Evolutionary conservation across 1,284 basidiomycete genomes (phyloP).

Genomic region (Paramarasmius palmivorus): DNA sequence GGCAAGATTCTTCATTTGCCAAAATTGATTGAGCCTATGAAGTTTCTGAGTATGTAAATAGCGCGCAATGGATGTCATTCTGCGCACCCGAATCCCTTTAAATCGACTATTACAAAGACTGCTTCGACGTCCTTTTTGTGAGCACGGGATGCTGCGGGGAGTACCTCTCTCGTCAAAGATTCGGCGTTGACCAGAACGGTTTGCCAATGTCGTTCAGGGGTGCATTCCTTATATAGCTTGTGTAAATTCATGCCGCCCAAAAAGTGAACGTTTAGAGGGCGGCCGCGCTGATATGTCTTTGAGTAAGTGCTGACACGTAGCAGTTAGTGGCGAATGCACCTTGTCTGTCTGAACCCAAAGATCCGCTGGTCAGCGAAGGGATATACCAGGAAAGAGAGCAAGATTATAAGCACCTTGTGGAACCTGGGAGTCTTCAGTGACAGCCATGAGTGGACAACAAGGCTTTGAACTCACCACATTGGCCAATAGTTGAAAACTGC

Average conservation of each 20-base stretch:
- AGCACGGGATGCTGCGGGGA: constrained; percentile 60
- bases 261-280: constrained; percentile 66
- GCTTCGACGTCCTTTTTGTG: constrained; percentile 51
- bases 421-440: constrained; percentile 33
- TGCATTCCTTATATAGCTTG: constrained; percentile 58
- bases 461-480: constrained; percentile 40
- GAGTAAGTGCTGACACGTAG: too few relatives aligned
- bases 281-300: constrained; percentile 48
- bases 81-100: constrained; percentile 65
- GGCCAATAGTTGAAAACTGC: constrained; percentile 73
- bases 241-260: constrained; percentile 61
- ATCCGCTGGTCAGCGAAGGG: not conserved
- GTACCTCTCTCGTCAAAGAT: constrained; percentile 59
- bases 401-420: constrained; percentile 54
- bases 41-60: not conserved
- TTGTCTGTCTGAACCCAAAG: constrained; percentile 53
- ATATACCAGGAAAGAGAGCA: not conserved
- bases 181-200: constrained; percentile 63
- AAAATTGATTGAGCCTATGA: constrained; percentile 62
- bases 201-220: constrained; percentile 65
- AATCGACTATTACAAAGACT: constrained; percentile 64
- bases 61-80: not conserved
- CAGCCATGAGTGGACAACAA: not conserved
- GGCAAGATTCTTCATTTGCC: constrained; percentile 68
- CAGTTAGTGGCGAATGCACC: constrained; percentile 36